These are phyloP conservation scores for Sporobolomyces pararoseus DNA, from an alignment of 768 basidiomycete genomes.

Conservation along the genomic window DNA sequence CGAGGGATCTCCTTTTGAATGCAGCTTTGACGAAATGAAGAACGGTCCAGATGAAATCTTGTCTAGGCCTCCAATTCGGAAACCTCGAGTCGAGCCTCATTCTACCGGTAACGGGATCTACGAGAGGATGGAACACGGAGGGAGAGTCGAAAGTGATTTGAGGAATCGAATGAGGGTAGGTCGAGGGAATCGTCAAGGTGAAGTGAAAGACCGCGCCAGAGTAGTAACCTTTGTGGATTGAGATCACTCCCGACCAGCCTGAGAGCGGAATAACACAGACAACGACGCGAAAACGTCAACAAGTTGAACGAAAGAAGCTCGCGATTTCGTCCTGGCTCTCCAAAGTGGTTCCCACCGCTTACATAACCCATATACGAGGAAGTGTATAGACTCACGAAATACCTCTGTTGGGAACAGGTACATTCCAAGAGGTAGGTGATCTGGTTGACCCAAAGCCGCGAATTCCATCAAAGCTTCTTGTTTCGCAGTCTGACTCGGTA, in stretches of 20 bases:
- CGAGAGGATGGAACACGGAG: slow-evolving; percentile 36
- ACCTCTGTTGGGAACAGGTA: slow-evolving; percentile 22
- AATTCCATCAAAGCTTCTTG: slow-evolving; percentile 26
- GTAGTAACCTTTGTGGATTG: slow-evolving; percentile 36
- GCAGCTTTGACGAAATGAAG: slow-evolving; percentile 30
- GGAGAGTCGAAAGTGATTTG: slow-evolving; percentile 26
- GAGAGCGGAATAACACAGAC: too few species aligned
- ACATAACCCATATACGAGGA: too few species aligned
- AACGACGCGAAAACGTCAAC: not conserved
- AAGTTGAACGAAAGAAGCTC: too few species aligned
- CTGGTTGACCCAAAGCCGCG: not conserved
- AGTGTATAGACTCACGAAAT: slow-evolving; percentile 2
- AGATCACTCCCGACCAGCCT: slow-evolving; percentile 28
- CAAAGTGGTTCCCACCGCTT: too few species aligned
- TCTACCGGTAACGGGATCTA: slow-evolving; percentile 30
- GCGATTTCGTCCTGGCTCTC: too few species aligned
- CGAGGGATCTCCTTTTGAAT: slow-evolving; percentile 32
- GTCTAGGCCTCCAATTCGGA: slow-evolving; percentile 29
- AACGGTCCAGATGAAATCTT: slow-evolving; percentile 27
- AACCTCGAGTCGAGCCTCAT: slow-evolving; percentile 26
- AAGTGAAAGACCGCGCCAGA: slow-evolving; percentile 21
- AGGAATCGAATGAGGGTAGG: slow-evolving; percentile 17
- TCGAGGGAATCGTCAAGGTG: slow-evolving; percentile 27
- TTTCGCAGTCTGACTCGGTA: slow-evolving; percentile 9
- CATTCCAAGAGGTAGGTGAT: slow-evolving; percentile 6